Conservation (phyloP, 805 yeast genomes). For the Teunomyces funiuensis region DNA sequence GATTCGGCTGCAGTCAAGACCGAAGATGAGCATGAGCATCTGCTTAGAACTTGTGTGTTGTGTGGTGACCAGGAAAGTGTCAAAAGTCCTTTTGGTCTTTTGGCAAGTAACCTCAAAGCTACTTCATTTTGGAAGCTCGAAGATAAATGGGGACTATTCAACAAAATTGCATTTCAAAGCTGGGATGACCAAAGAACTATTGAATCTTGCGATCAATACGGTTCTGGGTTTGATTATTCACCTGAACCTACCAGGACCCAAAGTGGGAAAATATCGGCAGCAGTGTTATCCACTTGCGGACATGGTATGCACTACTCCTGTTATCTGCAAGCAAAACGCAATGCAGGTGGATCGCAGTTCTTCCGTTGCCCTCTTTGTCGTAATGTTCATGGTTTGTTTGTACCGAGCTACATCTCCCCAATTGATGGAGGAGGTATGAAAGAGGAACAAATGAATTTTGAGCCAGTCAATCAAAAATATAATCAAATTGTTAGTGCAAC, state of each 20-base stretch:
- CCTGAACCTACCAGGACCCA: constrained; percentile 9
- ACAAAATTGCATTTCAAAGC: constrained; percentile 21
- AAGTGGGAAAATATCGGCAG: constrained; percentile 15
- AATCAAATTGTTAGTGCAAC: constrained; percentile 4
- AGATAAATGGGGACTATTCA: constrained; percentile 12
- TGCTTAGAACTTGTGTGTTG: constrained; percentile 19
- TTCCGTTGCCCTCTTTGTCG: constrained; percentile 54
- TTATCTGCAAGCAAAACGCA: constrained; percentile 23
- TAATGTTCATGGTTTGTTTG: constrained; percentile 41
- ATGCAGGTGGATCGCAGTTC: constrained; percentile 17
- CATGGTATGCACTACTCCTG: constrained; percentile 55
- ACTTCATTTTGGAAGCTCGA: constrained; percentile 53
- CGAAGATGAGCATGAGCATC: neutral
- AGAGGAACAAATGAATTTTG: constrained; percentile 5
- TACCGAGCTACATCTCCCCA: constrained; percentile 42
- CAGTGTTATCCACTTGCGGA: constrained; percentile 46
- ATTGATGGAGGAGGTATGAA: constrained; percentile 6
- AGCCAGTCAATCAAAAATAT: constrained; percentile 19
- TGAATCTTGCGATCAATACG: constrained; percentile 16
- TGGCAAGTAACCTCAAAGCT: constrained; percentile 47
- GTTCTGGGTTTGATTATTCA: constrained; percentile 20
- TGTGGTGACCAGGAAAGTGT: constrained; percentile 23
- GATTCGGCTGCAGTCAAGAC: constrained; percentile 7
- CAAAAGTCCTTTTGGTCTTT: constrained; percentile 56
- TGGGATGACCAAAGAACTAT: constrained; percentile 23